Evolutionary conservation across 2,329 filamentous ascomycete genomes (phyloP).

Genomic region (Nannizziopsis arthrosporioides): DNA sequence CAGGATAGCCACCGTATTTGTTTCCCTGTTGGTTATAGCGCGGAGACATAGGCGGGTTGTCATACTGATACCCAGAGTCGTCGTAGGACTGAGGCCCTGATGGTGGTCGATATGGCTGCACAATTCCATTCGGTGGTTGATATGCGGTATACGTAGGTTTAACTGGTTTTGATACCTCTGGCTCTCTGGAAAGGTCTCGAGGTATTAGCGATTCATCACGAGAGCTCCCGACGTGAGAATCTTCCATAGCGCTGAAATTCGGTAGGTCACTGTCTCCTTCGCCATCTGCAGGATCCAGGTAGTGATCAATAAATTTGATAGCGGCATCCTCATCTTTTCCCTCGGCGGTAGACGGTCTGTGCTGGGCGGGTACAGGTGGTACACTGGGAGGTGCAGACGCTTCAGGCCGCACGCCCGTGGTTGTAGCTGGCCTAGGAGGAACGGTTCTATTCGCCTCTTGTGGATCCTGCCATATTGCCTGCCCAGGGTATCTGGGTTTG

Average conservation of each 20-base stretch:
- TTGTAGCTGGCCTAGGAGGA: slow-evolving; percentile 21
- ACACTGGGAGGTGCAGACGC: background rate
- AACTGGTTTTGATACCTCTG: slow-evolving; percentile 13
- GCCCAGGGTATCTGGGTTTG: slow-evolving; percentile 26
- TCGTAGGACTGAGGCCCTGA: slow-evolving; percentile 30
- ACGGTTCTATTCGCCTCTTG: slow-evolving; percentile 10
- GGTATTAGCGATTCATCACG: slow-evolving; percentile 26
- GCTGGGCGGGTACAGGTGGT: slow-evolving; percentile 10
- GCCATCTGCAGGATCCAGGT: slow-evolving; percentile 40
- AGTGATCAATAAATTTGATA: slow-evolving; percentile 37
- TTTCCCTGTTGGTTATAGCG: slow-evolving; percentile 14
- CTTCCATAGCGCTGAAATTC: slow-evolving; percentile 48
- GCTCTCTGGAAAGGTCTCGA: slow-evolving; percentile 24
- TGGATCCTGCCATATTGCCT: slow-evolving; percentile 26
- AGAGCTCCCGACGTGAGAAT: slow-evolving; percentile 21
- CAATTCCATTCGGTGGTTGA: slow-evolving; percentile 24
- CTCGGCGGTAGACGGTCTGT: background rate
- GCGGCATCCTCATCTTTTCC: slow-evolving; percentile 21
- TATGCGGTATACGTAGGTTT: slow-evolving; percentile 28
- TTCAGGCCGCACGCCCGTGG: slow-evolving; percentile 18
- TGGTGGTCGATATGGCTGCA: slow-evolving; percentile 35
- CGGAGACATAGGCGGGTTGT: slow-evolving; percentile 44
- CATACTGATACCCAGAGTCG: slow-evolving; percentile 55
- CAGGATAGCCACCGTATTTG: slow-evolving; percentile 15
- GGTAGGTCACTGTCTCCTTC: slow-evolving; percentile 48